phyloP scores from a whole-genome alignment of 2,329 filamentous ascomycete genomes.

The Mariannaea sp. region DNA sequence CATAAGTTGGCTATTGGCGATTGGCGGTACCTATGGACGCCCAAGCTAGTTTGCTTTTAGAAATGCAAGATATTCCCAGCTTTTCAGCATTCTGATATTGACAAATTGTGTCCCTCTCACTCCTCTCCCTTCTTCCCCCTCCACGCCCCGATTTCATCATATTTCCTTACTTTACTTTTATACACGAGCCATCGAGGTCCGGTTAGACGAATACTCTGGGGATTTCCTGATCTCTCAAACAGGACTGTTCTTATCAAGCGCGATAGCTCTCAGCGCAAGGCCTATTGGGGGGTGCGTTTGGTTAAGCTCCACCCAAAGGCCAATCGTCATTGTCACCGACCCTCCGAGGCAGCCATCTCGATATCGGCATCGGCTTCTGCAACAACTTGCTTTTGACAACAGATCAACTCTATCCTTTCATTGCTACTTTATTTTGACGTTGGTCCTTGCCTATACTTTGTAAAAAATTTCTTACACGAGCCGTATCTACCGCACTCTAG shows the following conservation, averaged over 20 bases:
- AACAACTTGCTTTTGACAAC: not conserved
- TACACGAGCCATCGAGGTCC: not conserved
- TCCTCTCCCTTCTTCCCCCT: not conserved
- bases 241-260: constrained; percentile 5
- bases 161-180: not conserved
- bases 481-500: not conserved
- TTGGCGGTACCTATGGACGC: too few relatives aligned
- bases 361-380: constrained; percentile 6
- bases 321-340: constrained; percentile 18
- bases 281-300: too few relatives aligned
- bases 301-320: constrained; percentile 5
- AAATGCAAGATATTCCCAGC: too few relatives aligned
- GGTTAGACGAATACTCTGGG: constrained; percentile 19
- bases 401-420: not conserved
- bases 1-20: too few relatives aligned
- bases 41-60: too few relatives aligned
- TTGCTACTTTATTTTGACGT: constrained; percentile 1
- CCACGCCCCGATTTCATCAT: not conserved
- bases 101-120: not conserved
- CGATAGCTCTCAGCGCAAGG: not conserved
- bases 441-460: not conserved
- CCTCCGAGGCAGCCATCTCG: constrained; percentile 11
- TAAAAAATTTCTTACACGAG: not conserved
- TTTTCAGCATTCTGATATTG: too few relatives aligned
- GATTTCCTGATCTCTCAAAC: constrained; percentile 9